phyloP scores from a whole-genome alignment of 768 basidiomycete species.

The Boletales sp. region DNA sequence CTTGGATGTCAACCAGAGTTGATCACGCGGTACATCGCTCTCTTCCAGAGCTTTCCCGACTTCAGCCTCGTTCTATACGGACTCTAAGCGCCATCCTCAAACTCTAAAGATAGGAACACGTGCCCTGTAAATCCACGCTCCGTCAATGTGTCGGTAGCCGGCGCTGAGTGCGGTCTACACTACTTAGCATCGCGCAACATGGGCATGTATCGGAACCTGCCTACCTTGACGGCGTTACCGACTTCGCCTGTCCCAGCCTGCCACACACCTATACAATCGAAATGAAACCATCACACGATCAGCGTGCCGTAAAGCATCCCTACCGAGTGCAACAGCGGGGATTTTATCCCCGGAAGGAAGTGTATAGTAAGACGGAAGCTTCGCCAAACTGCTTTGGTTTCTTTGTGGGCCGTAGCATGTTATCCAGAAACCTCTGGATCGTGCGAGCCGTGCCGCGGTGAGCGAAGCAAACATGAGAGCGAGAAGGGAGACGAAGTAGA shows the following conservation, averaged over 20 bases:
- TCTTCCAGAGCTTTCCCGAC: constrained; percentile 60
- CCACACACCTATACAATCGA: constrained; percentile 52
- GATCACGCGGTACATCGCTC: constrained; percentile 56
- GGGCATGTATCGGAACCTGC: not conserved
- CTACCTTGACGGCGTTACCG: constrained; percentile 61
- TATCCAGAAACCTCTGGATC: constrained; percentile 18
- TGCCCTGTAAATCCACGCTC: constrained; percentile 67
- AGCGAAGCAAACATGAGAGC: constrained; percentile 22
- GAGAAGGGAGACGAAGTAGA: constrained; percentile 17
- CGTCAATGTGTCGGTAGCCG: constrained; percentile 73
- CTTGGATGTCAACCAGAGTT: constrained; percentile 69
- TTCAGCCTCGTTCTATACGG: constrained; percentile 61
- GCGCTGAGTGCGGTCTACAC: constrained; percentile 51
- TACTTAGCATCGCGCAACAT: not conserved
- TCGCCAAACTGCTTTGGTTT: constrained; percentile 18
- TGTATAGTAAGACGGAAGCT: constrained; percentile 46
- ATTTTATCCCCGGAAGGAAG: constrained; percentile 68
- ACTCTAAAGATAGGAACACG: constrained; percentile 12
- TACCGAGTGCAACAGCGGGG: constrained; percentile 65
- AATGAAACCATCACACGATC: constrained; percentile 3
- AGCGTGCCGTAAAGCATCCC: not conserved
- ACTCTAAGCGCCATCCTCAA: constrained; percentile 3
- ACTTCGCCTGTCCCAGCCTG: constrained; percentile 55
- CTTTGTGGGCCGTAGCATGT: constrained; percentile 19
- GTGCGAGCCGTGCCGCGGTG: constrained; percentile 17